Percentiles rank a stretch among this genome's conserved stretches.
These are phyloP conservation scores for Irpex sp. DNA, from an alignment of 1,284 basidiomycete genomes.

Conservation along the genomic window DNA sequence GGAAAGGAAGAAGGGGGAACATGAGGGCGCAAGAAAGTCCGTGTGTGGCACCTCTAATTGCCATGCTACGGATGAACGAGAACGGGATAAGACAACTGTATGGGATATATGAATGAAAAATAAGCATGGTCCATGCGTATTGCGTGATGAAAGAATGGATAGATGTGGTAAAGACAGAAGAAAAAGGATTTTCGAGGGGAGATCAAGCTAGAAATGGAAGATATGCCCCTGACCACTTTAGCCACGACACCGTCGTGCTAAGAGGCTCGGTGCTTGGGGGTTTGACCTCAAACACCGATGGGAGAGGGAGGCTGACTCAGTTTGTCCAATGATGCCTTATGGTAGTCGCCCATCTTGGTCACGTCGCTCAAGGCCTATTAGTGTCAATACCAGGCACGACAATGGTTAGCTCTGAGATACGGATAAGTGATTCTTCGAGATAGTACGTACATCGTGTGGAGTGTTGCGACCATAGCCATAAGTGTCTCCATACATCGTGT, in stretches of 20 bases:
- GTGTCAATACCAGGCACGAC: too few relatives aligned
- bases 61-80: neutral
- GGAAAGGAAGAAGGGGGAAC: neutral
- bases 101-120: neutral
- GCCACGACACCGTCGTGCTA: neutral
- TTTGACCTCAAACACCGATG: neutral
- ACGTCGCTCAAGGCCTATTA: neutral
- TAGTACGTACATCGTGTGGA: neutral
- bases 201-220: neutral
- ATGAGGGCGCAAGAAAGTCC: neutral
- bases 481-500: neutral
- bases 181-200: neutral
- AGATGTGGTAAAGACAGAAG: neutral
- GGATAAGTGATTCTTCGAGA: too few relatives aligned
- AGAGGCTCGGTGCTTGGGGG: neutral
- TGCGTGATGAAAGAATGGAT: neutral
- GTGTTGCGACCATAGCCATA: neutral
- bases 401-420: too few relatives aligned
- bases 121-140: neutral
- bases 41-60: neutral
- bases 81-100: neutral
- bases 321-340: neutral
- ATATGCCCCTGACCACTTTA: neutral
- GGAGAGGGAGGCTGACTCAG: neutral
- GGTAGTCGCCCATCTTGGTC: neutral